Percentiles rank a stretch among this genome's conserved stretches.
phyloP scores from a whole-genome alignment of 441 rosid genomes.

The Arabidopsis lyrata region DNA sequence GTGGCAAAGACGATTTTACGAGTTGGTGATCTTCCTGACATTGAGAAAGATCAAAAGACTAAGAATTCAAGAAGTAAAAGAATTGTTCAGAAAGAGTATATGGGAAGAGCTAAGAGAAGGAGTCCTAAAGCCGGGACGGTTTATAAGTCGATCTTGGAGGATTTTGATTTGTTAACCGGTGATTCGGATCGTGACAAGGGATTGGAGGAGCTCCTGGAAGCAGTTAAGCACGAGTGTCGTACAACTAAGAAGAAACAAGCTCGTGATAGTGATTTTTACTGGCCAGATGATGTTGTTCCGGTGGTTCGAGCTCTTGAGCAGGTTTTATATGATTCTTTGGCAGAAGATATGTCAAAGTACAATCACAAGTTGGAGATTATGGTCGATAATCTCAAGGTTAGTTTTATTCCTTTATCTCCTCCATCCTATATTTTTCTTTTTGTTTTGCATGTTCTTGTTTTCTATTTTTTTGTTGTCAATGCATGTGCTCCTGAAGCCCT shows the following conservation, averaged over 20 bases:
- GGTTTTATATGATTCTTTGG: slow-evolving; percentile 62
- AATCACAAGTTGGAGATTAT: slow-evolving; percentile 70
- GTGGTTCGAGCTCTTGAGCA: slow-evolving; percentile 71
- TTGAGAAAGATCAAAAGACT: slow-evolving; percentile 33
- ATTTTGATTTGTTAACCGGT: slow-evolving; percentile 57
- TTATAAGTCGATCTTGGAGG: background rate
- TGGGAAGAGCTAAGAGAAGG: slow-evolving; percentile 51
- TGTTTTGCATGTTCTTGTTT: no score
- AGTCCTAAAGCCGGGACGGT: slow-evolving; percentile 52
- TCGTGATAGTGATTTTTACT: slow-evolving; percentile 51
- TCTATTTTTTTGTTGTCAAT: background rate
- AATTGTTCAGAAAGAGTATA: slow-evolving; percentile 47
- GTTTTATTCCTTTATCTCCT: background rate
- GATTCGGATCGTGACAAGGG: slow-evolving; percentile 69
- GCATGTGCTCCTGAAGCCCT: background rate
- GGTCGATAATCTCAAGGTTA: slow-evolving; percentile 69
- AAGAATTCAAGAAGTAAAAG: slow-evolving; percentile 38
- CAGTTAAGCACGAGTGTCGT: slow-evolving; percentile 59
- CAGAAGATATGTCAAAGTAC: slow-evolving; percentile 68
- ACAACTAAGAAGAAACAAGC: slow-evolving; percentile 48
- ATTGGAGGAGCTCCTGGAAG: slow-evolving; percentile 73
- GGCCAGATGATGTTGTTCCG: slow-evolving; percentile 80
- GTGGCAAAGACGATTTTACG: slow-evolving; percentile 67
- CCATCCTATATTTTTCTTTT: background rate
- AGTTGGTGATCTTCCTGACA: slow-evolving; percentile 65